Evolutionary conservation across 306 rosid genomes (phyloP), one percentile per base, ranked within the genome.

Genomic region (Ammopiptanthus mongolicus): DNA sequence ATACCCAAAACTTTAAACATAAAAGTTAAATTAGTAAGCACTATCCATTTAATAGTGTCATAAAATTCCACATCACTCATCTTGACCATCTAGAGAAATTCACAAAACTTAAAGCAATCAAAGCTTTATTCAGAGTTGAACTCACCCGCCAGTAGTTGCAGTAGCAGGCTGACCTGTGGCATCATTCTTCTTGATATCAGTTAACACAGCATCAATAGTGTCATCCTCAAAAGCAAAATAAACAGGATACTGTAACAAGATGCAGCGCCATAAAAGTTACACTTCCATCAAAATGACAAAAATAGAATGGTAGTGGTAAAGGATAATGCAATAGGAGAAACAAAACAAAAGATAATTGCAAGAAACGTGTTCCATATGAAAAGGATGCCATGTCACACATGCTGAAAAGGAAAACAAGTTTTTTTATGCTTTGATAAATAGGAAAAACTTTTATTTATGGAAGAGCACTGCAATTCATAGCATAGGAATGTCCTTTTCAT

Each of bases 121-220:
- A 78, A 47, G 22, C 66, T 53, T 68, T 37, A 64, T 79, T 69
- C 23, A 53, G 17, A 67, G 23, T 34, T 46, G 71, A 68, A 86
- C 88, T 85, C 78, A 96, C 99, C 99, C 98, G 84, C 99, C 99
- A 80, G 96, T 92, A 64, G 98, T 92, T 60, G 98, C 99, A 41
- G 98, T 96, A 17, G 99, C 99, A 81, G 93, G 97, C 85, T 96
- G 99, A 77, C 96, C 99, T 69, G 91, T 87, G 78, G 90, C 92
- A 85, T 96, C 99, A 80, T 78, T 96, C 78, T 78, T 90, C 88
- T 92, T 92, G 50, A 96, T 87, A 81, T 96, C 96, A 81, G 88
- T 85, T 87, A 96, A 88, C 53, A 90, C 89, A 59, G 92, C 87
- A 65, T 80, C 82, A 71, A 89, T 81, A 65, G 88, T 81, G 23